Evolutionary conservation across 2,329 filamentous ascomycete species (phyloP).

Genomic region (Graphilbum fragrans): DNA sequence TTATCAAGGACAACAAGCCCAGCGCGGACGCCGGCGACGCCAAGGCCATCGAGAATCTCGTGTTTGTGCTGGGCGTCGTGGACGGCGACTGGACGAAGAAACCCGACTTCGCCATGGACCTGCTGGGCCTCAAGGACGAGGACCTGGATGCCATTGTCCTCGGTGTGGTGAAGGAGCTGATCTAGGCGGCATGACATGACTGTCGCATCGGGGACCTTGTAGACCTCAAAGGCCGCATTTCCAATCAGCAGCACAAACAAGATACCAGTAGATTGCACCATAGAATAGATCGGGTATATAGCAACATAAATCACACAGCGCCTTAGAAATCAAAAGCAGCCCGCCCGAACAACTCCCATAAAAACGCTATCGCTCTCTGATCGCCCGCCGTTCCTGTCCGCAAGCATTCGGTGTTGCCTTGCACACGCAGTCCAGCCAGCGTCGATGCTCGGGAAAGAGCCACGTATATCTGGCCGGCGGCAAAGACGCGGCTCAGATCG

Average conservation of each 20-base stretch:
- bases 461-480: slow-evolving; percentile 49
- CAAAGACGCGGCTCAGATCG: slow-evolving; percentile 37
- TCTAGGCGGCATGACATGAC: no score
- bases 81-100: slow-evolving; percentile 35
- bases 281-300: no score
- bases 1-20: slow-evolving; percentile 23
- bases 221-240: no score
- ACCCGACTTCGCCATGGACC: slow-evolving; percentile 32
- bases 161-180: background rate
- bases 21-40: slow-evolving; percentile 24
- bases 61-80: slow-evolving; percentile 32
- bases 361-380: slow-evolving; percentile 19
- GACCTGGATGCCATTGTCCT: slow-evolving; percentile 28
- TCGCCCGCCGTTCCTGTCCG: slow-evolving; percentile 19
- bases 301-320: no score
- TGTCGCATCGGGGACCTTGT: no score
- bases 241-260: no score
- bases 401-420: slow-evolving; percentile 18
- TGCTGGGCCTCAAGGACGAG: slow-evolving; percentile 33
- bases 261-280: no score
- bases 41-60: slow-evolving; percentile 30
- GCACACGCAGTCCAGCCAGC: slow-evolving; percentile 33
- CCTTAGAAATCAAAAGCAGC: no score
- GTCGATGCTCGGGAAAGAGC: slow-evolving; percentile 44
- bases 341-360: no score